These are phyloP conservation scores for Umbilicus rupestris DNA, from an alignment of 164 flowering plant genomes.

Conservation along the genomic window DNA sequence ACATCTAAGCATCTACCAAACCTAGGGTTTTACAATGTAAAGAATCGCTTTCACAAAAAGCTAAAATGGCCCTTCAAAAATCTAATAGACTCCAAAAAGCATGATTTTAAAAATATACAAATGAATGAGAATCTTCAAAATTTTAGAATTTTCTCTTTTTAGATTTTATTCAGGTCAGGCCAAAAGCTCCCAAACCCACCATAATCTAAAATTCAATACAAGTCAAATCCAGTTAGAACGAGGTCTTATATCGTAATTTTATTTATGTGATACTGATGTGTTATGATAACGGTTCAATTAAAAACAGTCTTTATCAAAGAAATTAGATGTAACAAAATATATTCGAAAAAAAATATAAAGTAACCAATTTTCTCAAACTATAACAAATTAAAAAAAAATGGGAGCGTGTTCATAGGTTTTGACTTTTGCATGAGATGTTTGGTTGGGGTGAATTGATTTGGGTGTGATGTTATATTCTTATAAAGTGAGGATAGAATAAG, in stretches of 20 bases:
- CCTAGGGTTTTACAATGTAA: not conserved
- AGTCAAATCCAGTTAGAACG: no score
- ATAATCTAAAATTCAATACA: no score
- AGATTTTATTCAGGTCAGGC: no score
- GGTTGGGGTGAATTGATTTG: not conserved
- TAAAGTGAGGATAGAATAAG: constrained; percentile 1
- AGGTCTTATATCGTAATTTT: no score
- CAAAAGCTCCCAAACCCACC: not conserved
- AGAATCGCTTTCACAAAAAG: not conserved
- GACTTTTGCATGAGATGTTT: not conserved
- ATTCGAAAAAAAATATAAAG: no score
- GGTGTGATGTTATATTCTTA: not conserved
- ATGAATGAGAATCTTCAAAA: not conserved
- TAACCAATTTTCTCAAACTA: no score
- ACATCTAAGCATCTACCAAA: not conserved
- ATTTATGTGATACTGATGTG: no score
- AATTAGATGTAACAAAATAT: no score
- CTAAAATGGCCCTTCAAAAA: not conserved
- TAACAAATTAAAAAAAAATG: no score
- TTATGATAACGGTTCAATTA: no score
- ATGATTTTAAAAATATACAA: not conserved
- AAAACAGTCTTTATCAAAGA: no score
- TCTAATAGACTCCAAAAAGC: not conserved
- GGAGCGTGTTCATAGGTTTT: not conserved
- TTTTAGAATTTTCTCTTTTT: no score